Evolutionary conservation across 148 eudicot genomes (phyloP).

Genomic region (Rhododendron griersonianum): DNA sequence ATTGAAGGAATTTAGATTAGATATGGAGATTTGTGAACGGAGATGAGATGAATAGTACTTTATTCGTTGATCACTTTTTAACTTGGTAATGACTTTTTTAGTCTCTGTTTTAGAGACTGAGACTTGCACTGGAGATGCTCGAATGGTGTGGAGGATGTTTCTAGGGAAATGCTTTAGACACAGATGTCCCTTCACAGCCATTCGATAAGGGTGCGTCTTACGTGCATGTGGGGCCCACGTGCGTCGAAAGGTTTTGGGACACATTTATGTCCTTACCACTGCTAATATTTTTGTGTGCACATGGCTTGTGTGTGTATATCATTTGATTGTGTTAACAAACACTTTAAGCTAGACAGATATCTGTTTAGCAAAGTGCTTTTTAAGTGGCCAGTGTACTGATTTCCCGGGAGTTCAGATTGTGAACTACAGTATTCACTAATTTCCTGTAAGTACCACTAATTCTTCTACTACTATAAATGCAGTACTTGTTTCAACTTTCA

Average conservation of each 20-base stretch:
- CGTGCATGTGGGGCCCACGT: not conserved
- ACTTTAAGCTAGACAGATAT: not conserved
- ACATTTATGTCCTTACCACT: not conserved
- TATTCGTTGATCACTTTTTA: not conserved
- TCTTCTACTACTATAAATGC: not conserved
- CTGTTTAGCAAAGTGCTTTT: not conserved
- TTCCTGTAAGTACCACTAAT: not conserved
- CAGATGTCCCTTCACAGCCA: not conserved
- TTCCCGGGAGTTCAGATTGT: not conserved
- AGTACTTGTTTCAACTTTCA: conserved; percentile 6
- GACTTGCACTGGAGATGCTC: not conserved
- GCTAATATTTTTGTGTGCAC: not conserved
- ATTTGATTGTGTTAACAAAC: not conserved
- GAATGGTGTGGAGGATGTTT: not conserved
- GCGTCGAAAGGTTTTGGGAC: not conserved
- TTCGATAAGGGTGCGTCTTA: not conserved
- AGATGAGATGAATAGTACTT: not conserved
- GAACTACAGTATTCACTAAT: not conserved
- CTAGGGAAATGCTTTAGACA: not conserved
- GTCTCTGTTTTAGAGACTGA: not conserved
- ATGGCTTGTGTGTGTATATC: not conserved
- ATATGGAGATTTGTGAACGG: not conserved
- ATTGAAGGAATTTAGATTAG: not conserved
- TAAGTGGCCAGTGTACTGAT: not conserved
- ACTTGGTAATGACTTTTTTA: not conserved